Evolutionary conservation across 1,284 basidiomycete genomes (phyloP).

Genomic region (Fomitopsis pinicola): DNA sequence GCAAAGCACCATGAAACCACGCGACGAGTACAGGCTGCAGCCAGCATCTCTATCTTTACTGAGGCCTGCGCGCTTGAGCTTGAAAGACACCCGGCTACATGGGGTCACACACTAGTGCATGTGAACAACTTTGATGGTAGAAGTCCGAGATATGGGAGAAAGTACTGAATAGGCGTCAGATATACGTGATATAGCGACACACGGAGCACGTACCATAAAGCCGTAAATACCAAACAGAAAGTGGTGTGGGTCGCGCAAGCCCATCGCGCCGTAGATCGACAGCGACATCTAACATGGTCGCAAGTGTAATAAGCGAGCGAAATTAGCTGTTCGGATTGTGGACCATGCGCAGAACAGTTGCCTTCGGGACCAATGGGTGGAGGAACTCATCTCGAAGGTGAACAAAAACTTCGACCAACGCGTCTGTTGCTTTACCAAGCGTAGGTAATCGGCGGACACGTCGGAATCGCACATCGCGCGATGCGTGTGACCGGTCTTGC

Average conservation of each 20-base stretch:
- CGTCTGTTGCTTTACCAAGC: constrained; percentile 24
- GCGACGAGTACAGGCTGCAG: too few species aligned
- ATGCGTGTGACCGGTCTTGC: constrained; percentile 19
- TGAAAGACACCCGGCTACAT: too few species aligned
- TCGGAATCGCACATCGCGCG: constrained; percentile 19
- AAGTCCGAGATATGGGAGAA: constrained; percentile 20
- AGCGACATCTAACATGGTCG: constrained; percentile 18
- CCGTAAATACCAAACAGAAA: constrained; percentile 18
- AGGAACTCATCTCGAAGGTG: constrained; percentile 20
- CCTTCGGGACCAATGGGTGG: constrained; percentile 18
- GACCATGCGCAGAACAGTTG: constrained; percentile 17
- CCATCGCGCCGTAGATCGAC: constrained; percentile 15
- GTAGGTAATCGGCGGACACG: constrained; percentile 16
- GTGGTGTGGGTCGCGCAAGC: constrained; percentile 12
- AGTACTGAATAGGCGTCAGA: constrained; percentile 9
- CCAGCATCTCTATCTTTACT: too few species aligned
- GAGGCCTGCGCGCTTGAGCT: constrained; percentile 17
- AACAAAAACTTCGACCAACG: constrained; percentile 21
- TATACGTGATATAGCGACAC: too few species aligned
- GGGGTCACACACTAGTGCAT: constrained; percentile 19
- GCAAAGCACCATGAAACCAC: constrained; percentile 16
- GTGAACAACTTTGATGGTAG: constrained; percentile 19
- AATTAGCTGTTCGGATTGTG: constrained; percentile 13
- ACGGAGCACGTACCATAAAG: constrained; percentile 13
- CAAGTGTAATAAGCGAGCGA: constrained; percentile 16